Evolutionary conservation across 208 protist species (phyloP).

Genomic region (Trypanosoma cruzi): DNA sequence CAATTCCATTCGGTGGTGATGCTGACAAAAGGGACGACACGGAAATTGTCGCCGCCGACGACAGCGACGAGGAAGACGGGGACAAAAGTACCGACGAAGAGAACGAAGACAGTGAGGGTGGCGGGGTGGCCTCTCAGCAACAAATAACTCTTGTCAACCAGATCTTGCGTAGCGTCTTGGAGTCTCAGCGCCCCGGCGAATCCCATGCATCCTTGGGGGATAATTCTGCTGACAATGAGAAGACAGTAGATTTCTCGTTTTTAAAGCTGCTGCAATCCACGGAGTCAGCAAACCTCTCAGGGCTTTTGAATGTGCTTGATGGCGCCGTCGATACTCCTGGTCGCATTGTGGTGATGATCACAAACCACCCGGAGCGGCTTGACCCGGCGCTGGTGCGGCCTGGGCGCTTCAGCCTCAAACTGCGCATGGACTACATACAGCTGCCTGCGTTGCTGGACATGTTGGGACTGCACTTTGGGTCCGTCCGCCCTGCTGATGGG

Average conservation of each 20-base stretch:
- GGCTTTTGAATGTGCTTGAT: conserved; percentile 90
- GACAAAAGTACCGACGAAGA: background rate
- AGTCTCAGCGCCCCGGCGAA: background rate
- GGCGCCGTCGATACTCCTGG: conserved; percentile 88
- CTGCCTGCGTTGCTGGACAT: conserved; percentile 60
- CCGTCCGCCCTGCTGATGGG: conserved; percentile 24
- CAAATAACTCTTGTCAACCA: conserved; percentile 7
- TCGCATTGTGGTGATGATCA: conserved; percentile 89
- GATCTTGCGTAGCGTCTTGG: conserved; percentile 1
- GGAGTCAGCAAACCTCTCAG: conserved; percentile 83
- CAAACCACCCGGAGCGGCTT: conserved; percentile 83
- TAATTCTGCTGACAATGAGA: conserved; percentile 2
- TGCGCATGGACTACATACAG: conserved; percentile 77
- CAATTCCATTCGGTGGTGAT: background rate
- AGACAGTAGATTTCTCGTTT: conserved; percentile 29
- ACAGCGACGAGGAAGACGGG: background rate
- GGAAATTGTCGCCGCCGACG: background rate
- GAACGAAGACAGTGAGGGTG: background rate
- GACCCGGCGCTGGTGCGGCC: conserved; percentile 90
- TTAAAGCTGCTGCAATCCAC: conserved; percentile 43
- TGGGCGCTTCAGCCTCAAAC: conserved; percentile 72
- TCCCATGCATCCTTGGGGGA: background rate
- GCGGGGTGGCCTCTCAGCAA: background rate
- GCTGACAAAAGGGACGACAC: background rate
- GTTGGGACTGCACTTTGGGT: conserved; percentile 80